phyloP scores from a whole-genome alignment of 352 stramenopile species.

The Pythium phragmiticola region DNA sequence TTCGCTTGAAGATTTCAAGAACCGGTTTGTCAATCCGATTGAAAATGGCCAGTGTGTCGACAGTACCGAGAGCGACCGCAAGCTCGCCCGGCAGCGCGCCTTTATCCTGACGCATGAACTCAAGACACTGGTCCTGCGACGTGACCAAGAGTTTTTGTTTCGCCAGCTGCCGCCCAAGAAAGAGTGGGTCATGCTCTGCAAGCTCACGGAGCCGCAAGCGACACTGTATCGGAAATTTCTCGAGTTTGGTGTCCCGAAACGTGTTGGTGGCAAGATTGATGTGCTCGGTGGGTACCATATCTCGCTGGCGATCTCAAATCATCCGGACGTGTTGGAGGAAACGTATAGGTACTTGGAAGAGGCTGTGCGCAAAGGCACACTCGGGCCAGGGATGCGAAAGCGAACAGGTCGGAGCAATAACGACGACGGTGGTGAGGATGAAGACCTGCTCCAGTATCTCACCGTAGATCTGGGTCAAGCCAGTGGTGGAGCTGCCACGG shows the following conservation, averaged over 20 bases:
- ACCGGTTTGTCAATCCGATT: conserved; percentile 88
- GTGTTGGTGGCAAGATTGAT: conserved; percentile 56
- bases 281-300: conserved; percentile 87
- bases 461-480: conserved; percentile 3
- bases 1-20: conserved; percentile 87
- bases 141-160: conserved; percentile 85
- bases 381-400: conserved; percentile 31
- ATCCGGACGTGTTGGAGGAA: conserved; percentile 80
- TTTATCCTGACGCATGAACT: conserved; percentile 84
- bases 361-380: conserved; percentile 41
- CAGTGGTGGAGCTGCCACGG: not conserved
- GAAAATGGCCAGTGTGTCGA: conserved; percentile 85
- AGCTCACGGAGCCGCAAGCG: conserved; percentile 72
- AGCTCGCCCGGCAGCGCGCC: conserved; percentile 66
- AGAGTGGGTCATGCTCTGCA: conserved; percentile 86
- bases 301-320: conserved; percentile 86
- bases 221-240: conserved; percentile 77
- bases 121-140: conserved; percentile 79
- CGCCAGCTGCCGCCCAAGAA: conserved; percentile 85
- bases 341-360: conserved; percentile 65
- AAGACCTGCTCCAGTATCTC: conserved; percentile 46
- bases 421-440: conserved; percentile 45
- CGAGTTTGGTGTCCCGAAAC: conserved; percentile 53
- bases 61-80: conserved; percentile 65
- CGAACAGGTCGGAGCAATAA: not conserved